phyloP scores from a whole-genome alignment of 106 monocot genomes.

The Dioscorea zingiberensis region DNA sequence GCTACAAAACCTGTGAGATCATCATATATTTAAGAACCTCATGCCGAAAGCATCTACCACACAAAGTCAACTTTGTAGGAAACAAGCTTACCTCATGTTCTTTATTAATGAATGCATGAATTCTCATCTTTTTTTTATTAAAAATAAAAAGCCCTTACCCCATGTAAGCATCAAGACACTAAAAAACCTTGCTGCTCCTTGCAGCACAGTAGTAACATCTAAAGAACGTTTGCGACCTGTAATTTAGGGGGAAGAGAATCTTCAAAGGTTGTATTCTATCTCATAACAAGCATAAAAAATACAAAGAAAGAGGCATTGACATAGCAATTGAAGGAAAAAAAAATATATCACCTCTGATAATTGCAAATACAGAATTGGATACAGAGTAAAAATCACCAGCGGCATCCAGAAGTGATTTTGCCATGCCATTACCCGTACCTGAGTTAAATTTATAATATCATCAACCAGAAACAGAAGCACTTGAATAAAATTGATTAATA shows the following conservation, averaged over 20 bases:
- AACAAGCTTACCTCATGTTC: conserved; percentile 65
- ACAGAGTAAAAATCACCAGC: conserved; percentile 54
- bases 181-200: conserved; percentile 74
- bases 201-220: conserved; percentile 78
- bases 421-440: conserved; percentile 98
- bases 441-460: conserved; percentile 5
- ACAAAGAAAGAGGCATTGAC: background rate
- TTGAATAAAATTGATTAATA: too few relatives aligned
- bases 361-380: conserved; percentile 55
- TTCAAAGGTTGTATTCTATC: background rate
- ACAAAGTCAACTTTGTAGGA: too few relatives aligned
- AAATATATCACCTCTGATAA: conserved; percentile 63
- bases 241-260: conserved; percentile 1
- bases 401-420: conserved; percentile 64
- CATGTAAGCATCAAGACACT: conserved; percentile 90
- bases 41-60: too few relatives aligned
- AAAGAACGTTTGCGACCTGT: conserved; percentile 62
- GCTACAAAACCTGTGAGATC: conserved; percentile 56
- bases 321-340: background rate
- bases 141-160: conserved; percentile 80
- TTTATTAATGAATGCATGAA: too few relatives aligned
- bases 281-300: background rate
- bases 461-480: too few relatives aligned
- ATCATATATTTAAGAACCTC: too few relatives aligned
- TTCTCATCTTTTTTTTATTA: too few relatives aligned